These are phyloP conservation scores for Amanita pseudoporphyria DNA, from an alignment of 768 basidiomycete species.

Conservation along the genomic window DNA sequence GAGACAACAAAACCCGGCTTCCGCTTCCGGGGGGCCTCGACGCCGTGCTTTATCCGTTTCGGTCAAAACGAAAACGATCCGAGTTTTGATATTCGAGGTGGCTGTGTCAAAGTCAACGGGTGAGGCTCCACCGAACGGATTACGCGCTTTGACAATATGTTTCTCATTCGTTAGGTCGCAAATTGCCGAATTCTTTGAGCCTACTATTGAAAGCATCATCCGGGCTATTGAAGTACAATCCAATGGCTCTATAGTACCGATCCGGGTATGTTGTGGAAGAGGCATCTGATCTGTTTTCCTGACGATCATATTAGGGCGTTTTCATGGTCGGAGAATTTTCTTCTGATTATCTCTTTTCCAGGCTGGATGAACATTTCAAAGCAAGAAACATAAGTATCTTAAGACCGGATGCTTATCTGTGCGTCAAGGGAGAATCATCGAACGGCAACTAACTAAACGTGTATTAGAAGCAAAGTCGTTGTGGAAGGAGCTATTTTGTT, in stretches of 20 bases:
- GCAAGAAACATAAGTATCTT: too few relatives aligned
- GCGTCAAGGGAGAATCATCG: too few relatives aligned
- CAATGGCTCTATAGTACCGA: not conserved
- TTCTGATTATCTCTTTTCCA: too few relatives aligned
- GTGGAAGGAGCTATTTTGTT: too few relatives aligned
- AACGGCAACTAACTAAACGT: slow-evolving; percentile 22
- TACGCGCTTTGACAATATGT: not conserved
- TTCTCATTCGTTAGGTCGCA: not conserved
- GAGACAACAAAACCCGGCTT: slow-evolving; percentile 34
- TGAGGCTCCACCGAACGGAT: too few relatives aligned
- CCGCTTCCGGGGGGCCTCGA: slow-evolving; percentile 21
- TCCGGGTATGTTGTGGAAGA: too few relatives aligned
- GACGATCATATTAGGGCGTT: slow-evolving; percentile 18
- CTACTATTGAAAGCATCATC: not conserved
- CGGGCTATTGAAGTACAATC: not conserved
- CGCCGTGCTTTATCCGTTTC: slow-evolving; percentile 38
- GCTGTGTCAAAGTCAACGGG: too few relatives aligned
- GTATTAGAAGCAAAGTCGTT: too few relatives aligned
- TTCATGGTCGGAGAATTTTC: slow-evolving; percentile 47
- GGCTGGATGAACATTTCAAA: too few relatives aligned
- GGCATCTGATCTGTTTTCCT: not conserved
- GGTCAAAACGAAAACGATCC: slow-evolving; percentile 35
- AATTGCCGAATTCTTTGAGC: too few relatives aligned
- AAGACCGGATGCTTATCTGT: too few relatives aligned
- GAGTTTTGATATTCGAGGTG: too few relatives aligned